Conservation (phyloP, 1,284 basidiomycete species). For the Testicularia cyperi region DNA sequence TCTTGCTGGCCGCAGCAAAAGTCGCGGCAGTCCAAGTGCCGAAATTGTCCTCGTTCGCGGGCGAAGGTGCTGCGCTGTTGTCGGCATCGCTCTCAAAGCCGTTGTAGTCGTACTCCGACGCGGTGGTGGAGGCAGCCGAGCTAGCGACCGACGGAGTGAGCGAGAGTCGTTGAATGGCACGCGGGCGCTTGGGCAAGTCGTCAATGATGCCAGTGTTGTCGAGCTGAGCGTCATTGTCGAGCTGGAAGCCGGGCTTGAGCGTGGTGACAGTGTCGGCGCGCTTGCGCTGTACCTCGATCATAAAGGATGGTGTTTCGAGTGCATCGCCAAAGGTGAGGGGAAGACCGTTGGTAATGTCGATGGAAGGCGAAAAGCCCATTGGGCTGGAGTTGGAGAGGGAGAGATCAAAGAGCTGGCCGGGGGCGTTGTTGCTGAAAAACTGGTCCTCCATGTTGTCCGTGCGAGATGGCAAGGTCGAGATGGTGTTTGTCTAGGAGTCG, state of each 20-base stretch:
- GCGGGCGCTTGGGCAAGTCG: constrained; percentile 34
- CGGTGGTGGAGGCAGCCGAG: constrained; percentile 40
- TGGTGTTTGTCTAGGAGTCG: not conserved
- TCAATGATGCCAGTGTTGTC: constrained; percentile 12
- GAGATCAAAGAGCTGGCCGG: constrained; percentile 31
- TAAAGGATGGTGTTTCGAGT: constrained; percentile 27
- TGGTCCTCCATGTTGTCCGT: constrained; percentile 32
- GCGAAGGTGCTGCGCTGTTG: constrained; percentile 20
- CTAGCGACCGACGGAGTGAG: constrained; percentile 41
- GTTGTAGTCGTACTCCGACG: constrained; percentile 41
- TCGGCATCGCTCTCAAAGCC: constrained; percentile 31
- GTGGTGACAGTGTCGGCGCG: constrained; percentile 41
- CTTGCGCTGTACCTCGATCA: constrained; percentile 36
- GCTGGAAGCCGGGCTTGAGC: constrained; percentile 38
- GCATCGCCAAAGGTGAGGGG: constrained; percentile 28
- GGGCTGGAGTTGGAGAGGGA: constrained; percentile 14
- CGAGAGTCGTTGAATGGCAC: constrained; percentile 40
- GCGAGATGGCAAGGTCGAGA: not conserved
- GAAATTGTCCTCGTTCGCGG: constrained; percentile 15
- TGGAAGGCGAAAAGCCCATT: constrained; percentile 35
- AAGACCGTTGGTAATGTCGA: constrained; percentile 22
- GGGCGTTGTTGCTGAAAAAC: constrained; percentile 31
- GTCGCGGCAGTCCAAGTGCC: constrained; percentile 10
- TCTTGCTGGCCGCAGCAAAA: not conserved
- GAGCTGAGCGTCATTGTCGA: constrained; percentile 6